Percentiles rank a stretch among this genome's conserved stretches.
These are phyloP conservation scores for Corniculantispora saksenae DNA, from an alignment of 2,329 filamentous ascomycete species.

Conservation along the genomic window DNA sequence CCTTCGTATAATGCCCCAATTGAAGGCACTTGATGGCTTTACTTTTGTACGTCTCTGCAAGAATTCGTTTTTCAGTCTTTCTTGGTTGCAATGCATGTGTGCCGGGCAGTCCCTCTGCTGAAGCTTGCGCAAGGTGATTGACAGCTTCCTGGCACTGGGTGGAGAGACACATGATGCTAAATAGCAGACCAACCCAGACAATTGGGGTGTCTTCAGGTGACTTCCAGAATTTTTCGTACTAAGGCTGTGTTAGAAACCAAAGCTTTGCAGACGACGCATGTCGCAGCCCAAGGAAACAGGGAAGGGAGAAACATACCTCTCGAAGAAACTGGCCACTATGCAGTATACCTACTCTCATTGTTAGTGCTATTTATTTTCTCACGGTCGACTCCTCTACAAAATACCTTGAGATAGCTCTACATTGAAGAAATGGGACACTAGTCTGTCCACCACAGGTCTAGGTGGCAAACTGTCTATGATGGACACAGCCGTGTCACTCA, in stretches of 20 bases:
- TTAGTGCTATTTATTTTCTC: background rate
- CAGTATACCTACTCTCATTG: slow-evolving; percentile 25
- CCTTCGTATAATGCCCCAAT: slow-evolving; percentile 43
- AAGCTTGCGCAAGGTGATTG: background rate
- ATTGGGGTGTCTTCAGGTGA: background rate
- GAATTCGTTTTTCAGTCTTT: background rate
- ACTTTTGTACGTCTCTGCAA: slow-evolving; percentile 27
- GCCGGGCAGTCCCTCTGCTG: background rate
- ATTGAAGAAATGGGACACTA: slow-evolving; percentile 41
- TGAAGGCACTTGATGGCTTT: slow-evolving; percentile 39
- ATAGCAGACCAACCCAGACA: slow-evolving; percentile 1
- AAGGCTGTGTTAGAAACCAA: background rate
- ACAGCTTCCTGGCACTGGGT: background rate
- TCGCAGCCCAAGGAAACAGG: no score
- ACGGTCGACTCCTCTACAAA: background rate
- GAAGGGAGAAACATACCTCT: background rate
- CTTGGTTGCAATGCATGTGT: background rate
- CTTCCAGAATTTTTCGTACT: slow-evolving; percentile 3
- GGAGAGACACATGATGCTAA: slow-evolving; percentile 1
- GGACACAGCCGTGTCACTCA: background rate
- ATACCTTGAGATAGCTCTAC: background rate
- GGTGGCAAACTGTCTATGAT: slow-evolving; percentile 29
- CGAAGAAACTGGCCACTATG: slow-evolving; percentile 30
- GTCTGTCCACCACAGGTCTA: slow-evolving; percentile 34
- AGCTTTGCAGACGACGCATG: background rate